A percentile compares a stretch with the other conserved stretches of the same genome.
These are phyloP conservation scores for Physaria fendleri DNA, from an alignment of 345 rosid genomes.

Conservation along the genomic window DNA sequence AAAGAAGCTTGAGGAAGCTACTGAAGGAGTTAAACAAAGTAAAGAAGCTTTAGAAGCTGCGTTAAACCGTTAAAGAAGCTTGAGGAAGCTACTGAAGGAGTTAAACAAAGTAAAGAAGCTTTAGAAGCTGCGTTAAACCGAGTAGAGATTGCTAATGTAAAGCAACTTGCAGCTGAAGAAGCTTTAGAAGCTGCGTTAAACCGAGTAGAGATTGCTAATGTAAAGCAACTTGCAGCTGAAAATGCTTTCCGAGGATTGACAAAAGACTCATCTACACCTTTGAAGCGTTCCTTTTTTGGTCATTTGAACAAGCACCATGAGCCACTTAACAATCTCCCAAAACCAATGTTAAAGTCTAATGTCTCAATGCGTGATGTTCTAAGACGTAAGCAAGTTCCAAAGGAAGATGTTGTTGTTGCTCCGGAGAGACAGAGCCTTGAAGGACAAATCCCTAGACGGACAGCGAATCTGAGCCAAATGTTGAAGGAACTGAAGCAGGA, in stretches of 20 bases:
- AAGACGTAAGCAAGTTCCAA: constrained; percentile 60
- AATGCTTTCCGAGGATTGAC: constrained; percentile 65
- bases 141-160: constrained; percentile 76
- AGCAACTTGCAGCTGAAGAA: constrained; percentile 58
- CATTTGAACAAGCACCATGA: constrained; percentile 29
- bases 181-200: constrained; percentile 70
- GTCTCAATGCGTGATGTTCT: constrained; percentile 95
- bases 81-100: constrained; percentile 77
- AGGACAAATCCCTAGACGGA: constrained; percentile 41
- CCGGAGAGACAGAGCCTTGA: constrained; percentile 29
- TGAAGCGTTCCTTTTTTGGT: constrained; percentile 37
- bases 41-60: constrained; percentile 68
- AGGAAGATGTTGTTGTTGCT: constrained; percentile 37
- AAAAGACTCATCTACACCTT: constrained; percentile 36
- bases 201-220: constrained; percentile 62
- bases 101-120: constrained; percentile 61
- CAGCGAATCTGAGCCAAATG: constrained; percentile 83
- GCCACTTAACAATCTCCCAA: constrained; percentile 29
- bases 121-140: too few species aligned
- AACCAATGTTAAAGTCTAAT: constrained; percentile 53
- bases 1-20: constrained; percentile 75
- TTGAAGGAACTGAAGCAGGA: constrained; percentile 75
- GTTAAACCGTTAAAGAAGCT: constrained; percentile 64
- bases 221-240: constrained; percentile 70
- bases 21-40: constrained; percentile 62